These are phyloP conservation scores for Arthrocladium fulminans DNA, from an alignment of 2,329 filamentous ascomycete species.

Conservation along the genomic window DNA sequence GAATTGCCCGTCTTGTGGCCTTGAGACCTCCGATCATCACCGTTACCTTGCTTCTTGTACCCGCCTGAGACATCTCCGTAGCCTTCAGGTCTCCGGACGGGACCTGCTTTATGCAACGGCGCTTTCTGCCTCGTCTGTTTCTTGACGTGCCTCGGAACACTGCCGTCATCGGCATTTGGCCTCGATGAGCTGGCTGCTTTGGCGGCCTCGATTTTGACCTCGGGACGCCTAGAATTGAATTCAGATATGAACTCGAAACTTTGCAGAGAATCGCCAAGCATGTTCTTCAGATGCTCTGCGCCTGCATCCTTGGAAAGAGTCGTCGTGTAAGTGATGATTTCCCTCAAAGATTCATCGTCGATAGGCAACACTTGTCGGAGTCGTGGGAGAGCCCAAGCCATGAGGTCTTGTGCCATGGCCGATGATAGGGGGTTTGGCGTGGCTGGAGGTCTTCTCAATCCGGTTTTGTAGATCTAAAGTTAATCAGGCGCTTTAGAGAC, in stretches of 20 bases:
- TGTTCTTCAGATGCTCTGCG: slow-evolving; percentile 74
- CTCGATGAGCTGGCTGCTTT: neutral
- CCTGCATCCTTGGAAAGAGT: slow-evolving; percentile 68
- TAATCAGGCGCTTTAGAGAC: too few relatives aligned
- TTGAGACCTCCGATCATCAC: slow-evolving; percentile 63
- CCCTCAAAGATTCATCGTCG: slow-evolving; percentile 72
- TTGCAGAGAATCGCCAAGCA: slow-evolving; percentile 77
- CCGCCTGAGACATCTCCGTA: slow-evolving; percentile 57
- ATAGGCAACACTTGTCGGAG: slow-evolving; percentile 73
- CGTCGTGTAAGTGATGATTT: slow-evolving; percentile 73
- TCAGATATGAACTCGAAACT: slow-evolving; percentile 62
- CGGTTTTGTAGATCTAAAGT: too few relatives aligned
- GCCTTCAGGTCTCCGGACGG: slow-evolving; percentile 55
- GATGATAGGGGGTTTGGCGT: neutral
- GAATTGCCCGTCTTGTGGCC: slow-evolving; percentile 32
- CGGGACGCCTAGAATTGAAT: slow-evolving; percentile 59
- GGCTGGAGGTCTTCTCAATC: neutral
- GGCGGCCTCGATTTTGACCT: slow-evolving; percentile 21
- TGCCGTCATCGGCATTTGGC: neutral
- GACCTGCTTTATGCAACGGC: slow-evolving; percentile 51
- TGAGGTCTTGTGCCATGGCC: slow-evolving; percentile 33
- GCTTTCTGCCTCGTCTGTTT: slow-evolving; percentile 51
- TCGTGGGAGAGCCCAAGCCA: slow-evolving; percentile 56
- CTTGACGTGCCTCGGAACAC: slow-evolving; percentile 22
- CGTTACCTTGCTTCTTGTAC: slow-evolving; percentile 64